Evolutionary conservation across 345 rosid genomes (phyloP).

Genomic region (Citrus reticulata): DNA sequence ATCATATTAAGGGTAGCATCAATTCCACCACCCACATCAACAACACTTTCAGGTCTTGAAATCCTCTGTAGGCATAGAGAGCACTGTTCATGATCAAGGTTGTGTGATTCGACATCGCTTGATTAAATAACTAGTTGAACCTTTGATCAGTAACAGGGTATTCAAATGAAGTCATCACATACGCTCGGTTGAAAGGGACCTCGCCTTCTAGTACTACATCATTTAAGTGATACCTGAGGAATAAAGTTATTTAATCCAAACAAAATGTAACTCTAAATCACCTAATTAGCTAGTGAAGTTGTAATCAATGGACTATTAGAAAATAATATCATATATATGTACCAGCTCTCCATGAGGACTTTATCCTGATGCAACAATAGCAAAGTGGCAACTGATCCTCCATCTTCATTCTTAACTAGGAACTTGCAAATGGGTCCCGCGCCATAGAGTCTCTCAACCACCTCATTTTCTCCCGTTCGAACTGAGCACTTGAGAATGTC

Average conservation of each 20-base stretch:
- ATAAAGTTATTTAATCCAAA: too few species aligned
- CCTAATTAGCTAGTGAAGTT: too few species aligned
- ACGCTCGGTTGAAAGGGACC: conserved; percentile 21
- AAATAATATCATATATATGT: neutral
- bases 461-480: neutral
- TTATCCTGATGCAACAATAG: conserved; percentile 33
- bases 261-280: too few species aligned
- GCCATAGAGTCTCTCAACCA: conserved; percentile 26
- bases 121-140: conserved; percentile 25
- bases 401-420: conserved; percentile 23
- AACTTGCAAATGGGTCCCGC: conserved; percentile 43
- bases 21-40: neutral
- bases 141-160: conserved; percentile 22
- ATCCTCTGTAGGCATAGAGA: neutral
- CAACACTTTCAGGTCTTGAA: neutral
- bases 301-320: too few species aligned
- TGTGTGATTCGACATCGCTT: conserved; percentile 23
- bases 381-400: conserved; percentile 35
- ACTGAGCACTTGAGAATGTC: conserved; percentile 26
- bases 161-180: conserved; percentile 25
- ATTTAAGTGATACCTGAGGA: conserved; percentile 25
- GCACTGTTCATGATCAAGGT: conserved; percentile 3
- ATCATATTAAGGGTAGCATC: neutral
- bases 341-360: conserved; percentile 44
- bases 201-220: conserved; percentile 33